phyloP scores from a whole-genome alignment of 2,329 filamentous ascomycete species.

The Dactylellina drechsleri region DNA sequence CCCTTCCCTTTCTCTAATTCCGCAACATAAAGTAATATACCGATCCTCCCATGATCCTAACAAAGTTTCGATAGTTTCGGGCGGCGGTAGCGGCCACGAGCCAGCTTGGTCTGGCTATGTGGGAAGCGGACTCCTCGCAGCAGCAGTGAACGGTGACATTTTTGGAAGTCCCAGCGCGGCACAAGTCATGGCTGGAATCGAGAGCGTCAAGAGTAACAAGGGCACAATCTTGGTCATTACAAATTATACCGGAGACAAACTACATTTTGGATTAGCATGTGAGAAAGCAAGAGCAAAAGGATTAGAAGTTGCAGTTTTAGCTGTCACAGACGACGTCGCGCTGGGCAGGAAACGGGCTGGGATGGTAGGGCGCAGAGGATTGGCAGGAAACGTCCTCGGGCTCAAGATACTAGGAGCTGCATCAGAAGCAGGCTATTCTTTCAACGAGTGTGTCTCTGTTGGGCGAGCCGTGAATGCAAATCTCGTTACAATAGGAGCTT shows the following conservation, averaged over 20 bases:
- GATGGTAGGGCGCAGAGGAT: slow-evolving; percentile 91
- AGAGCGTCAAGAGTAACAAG: slow-evolving; percentile 62
- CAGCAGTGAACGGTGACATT: slow-evolving; percentile 85
- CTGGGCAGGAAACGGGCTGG: slow-evolving; percentile 83
- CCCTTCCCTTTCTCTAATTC: slow-evolving; percentile 56
- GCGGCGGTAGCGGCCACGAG: slow-evolving; percentile 90
- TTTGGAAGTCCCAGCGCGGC: slow-evolving; percentile 84
- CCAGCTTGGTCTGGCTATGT: slow-evolving; percentile 77
- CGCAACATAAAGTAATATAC: slow-evolving; percentile 84
- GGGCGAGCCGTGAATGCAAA: slow-evolving; percentile 65
- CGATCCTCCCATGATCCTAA: slow-evolving; percentile 63
- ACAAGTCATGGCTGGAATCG: slow-evolving; percentile 69
- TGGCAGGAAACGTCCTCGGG: slow-evolving; percentile 85
- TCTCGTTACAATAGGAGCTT: slow-evolving; percentile 67
- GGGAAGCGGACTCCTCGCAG: slow-evolving; percentile 80
- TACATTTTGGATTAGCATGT: slow-evolving; percentile 93
- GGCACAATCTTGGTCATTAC: slow-evolving; percentile 92
- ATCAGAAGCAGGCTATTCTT: slow-evolving; percentile 37
- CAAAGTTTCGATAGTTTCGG: slow-evolving; percentile 84
- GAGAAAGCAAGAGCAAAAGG: slow-evolving; percentile 89
- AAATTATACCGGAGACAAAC: slow-evolving; percentile 90
- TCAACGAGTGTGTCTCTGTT: slow-evolving; percentile 41
- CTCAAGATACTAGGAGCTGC: slow-evolving; percentile 53
- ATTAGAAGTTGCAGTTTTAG: slow-evolving; percentile 83
- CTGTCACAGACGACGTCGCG: slow-evolving; percentile 90